Base-by-base conservation (phyloP, 1,139 yeast genomes). In the Yueomyces sp. region DNA sequence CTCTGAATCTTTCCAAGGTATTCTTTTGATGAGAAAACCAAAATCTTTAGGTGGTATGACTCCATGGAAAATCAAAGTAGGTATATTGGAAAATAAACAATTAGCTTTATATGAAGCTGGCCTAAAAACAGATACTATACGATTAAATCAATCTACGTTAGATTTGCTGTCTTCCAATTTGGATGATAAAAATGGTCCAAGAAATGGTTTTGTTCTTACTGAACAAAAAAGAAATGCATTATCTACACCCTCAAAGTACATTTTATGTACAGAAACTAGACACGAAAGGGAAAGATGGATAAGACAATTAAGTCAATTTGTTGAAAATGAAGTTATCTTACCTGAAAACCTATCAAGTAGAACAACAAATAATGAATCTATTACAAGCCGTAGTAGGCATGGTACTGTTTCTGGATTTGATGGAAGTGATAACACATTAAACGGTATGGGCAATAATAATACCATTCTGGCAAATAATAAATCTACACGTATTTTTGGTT, bases 251-350 rank as follows among this genome's bases (percentile, higher is more conserved):
- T 72, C 76, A 1, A 78, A 77, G 46, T 87, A 83, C 59, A 73
- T 79, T 42, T 72, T 87, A 47, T 86, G 95, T 62, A 85, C 95
- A 2, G 96, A 87, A 59, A 76, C 82, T 2, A 85, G 83, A 43
- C 71, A 69, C 34, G 95, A 86, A 54, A 74, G 95, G 43, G 94
- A 85, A 52, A 71, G 70, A 4, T 84, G 96, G 96, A 75, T 82
- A 29, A 69, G 74, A 12, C 70, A 75, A 1, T 63, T 82, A 49
- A 41, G 29, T 36, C 33, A 31, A 19, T 7, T 38, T 6, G 19
- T 33, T 4, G 35, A 33, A 33, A 33, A 33, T 33, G 35, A 33
- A 31, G 31, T 36, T 11, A 26, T 7, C 19, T 11, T 27, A 30
- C n/a, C 27, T 29, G 9, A 6, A 8, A 33, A 33, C n/a, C 19